phyloP scores from a whole-genome alignment of 202 grass and related monocot genomes.

The Miscanthus sacchariflorus region DNA sequence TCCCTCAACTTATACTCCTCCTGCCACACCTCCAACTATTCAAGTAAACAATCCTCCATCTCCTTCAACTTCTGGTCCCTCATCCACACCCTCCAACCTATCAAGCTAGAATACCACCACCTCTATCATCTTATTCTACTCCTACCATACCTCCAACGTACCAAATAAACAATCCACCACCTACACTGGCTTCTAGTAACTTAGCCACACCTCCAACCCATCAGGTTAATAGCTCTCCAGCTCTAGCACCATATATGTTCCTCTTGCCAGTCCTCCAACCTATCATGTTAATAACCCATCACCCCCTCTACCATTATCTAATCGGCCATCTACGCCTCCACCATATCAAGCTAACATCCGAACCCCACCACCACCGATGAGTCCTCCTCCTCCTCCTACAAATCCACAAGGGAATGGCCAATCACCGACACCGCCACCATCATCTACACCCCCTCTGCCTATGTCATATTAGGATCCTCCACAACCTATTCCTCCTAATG shows the following conservation, averaged over 20 bases:
- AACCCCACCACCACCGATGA: background rate
- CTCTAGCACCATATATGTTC: background rate
- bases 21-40: too few species aligned
- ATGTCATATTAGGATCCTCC: background rate
- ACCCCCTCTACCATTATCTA: background rate
- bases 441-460: background rate
- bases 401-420: too few species aligned
- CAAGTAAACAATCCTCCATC: too few species aligned
- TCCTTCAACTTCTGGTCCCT: too few species aligned
- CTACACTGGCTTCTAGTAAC: background rate
- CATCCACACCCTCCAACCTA: too few species aligned
- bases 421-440: too few species aligned
- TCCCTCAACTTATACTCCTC: too few species aligned
- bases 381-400: background rate
- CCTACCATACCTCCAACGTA: background rate
- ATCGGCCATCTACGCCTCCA: background rate
- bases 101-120: too few species aligned
- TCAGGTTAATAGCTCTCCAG: background rate
- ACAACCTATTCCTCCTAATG: conserved; percentile 4
- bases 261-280: background rate
- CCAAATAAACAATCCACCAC: background rate
- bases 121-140: too few species aligned
- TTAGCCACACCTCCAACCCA: background rate
- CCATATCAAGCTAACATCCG: background rate
- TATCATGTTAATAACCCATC: background rate